Conservation (phyloP, 805 yeast genomes). For the Zygoascus biomembranicola region DNA sequence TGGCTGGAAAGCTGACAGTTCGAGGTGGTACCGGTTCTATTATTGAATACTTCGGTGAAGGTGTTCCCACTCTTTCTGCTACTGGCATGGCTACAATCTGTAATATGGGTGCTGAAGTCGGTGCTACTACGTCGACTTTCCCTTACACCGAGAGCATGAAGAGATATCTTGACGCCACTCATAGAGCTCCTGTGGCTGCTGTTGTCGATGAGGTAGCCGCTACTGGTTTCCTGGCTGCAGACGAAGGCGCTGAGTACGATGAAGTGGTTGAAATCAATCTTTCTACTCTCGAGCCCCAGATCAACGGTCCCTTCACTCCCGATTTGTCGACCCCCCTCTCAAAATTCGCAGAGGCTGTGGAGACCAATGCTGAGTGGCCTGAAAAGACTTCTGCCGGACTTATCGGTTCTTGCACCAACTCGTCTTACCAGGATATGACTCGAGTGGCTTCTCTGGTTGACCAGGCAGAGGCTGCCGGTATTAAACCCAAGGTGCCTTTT, state of each 20-base stretch:
- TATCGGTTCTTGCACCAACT: constrained; percentile 97
- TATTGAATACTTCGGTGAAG: constrained; percentile 95
- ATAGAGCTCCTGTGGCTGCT: constrained; percentile 73
- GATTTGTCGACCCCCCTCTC: constrained; percentile 93
- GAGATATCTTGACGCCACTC: constrained; percentile 75
- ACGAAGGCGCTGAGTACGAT: constrained; percentile 84
- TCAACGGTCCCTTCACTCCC: constrained; percentile 98
- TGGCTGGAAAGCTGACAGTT: constrained; percentile 90
- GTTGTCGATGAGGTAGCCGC: constrained; percentile 57
- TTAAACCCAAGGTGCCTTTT: constrained; percentile 84
- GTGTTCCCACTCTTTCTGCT: constrained; percentile 80
- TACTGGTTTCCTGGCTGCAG: constrained; percentile 67
- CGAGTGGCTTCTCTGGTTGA: constrained; percentile 85
- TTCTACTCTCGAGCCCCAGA: constrained; percentile 81
- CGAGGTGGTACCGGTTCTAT: constrained; percentile 97
- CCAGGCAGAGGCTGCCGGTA: constrained; percentile 80
- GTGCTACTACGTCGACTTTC: constrained; percentile 97
- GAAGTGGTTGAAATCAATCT: constrained; percentile 85
- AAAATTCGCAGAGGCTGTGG: constrained; percentile 63
- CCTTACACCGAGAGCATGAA: constrained; percentile 81
- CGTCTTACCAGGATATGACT: constrained; percentile 97
- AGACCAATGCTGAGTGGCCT: constrained; percentile 72
- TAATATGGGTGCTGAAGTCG: constrained; percentile 99
- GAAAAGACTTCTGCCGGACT: constrained; percentile 79
- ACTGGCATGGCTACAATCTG: constrained; percentile 99